Percentiles rank a stretch among this genome's conserved stretches.
phyloP scores from a whole-genome alignment of 192 early-diverging fungal genomes.

The Coemansia sp. region DNA sequence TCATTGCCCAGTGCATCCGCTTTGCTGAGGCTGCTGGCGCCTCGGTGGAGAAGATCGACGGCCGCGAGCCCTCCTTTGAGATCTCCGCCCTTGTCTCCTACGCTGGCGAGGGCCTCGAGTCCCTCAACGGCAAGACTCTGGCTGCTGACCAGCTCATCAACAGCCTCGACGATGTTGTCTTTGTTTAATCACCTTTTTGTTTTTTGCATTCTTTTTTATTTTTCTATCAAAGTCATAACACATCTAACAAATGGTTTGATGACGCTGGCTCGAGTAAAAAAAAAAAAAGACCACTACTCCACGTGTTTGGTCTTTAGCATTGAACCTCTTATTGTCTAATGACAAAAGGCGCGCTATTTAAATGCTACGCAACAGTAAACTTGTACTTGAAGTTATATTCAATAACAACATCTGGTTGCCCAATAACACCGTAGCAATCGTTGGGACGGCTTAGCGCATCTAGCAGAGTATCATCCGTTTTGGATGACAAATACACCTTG shows the following conservation, averaged over 20 bases:
- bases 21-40: slow-evolving; percentile 88
- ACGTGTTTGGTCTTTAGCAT: no score
- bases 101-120: slow-evolving; percentile 89
- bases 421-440: background rate
- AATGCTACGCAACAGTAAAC: no score
- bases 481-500: background rate
- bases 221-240: background rate
- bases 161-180: slow-evolving; percentile 22
- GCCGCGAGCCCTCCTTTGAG: slow-evolving; percentile 66
- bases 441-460: background rate
- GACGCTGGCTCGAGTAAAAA: no score
- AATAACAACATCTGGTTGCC: background rate
- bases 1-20: slow-evolving; percentile 82
- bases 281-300: no score
- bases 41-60: slow-evolving; percentile 56
- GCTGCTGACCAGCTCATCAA: slow-evolving; percentile 36
- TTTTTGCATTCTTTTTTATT: slow-evolving; percentile 1
- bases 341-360: no score
- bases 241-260: background rate
- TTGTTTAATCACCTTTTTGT: slow-evolving; percentile 12
- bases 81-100: slow-evolving; percentile 89
- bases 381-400: background rate
- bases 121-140: slow-evolving; percentile 63
- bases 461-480: background rate
- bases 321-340: no score